phyloP scores from a whole-genome alignment of 345 rosid genomes.

The Syzygium oleosum region DNA sequence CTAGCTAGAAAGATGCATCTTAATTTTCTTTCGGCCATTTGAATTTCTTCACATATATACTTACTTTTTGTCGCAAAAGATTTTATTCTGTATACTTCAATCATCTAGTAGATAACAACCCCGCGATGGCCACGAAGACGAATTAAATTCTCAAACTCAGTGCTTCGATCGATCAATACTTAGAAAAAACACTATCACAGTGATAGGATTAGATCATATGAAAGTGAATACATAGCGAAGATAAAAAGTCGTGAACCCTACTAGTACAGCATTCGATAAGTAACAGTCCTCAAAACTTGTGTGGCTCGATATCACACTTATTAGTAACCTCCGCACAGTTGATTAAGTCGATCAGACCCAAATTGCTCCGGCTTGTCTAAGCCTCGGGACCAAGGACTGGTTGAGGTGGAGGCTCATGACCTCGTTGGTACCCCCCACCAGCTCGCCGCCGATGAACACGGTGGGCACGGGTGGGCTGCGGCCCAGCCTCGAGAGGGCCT shows the following conservation, averaged over 20 bases:
- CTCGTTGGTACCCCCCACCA: constrained; percentile 81
- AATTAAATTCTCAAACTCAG: not conserved
- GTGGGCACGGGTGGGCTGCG: constrained; percentile 61
- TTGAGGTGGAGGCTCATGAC: constrained; percentile 84
- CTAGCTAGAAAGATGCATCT: not conserved
- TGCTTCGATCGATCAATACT: too few species aligned
- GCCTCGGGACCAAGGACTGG: constrained; percentile 69
- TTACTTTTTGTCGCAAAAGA: too few species aligned
- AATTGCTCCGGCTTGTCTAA: constrained; percentile 66
- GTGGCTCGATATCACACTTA: not conserved
- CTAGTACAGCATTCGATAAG: not conserved
- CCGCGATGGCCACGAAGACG: not conserved
- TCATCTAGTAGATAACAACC: too few species aligned
- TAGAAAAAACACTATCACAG: too few species aligned
- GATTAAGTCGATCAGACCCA: constrained; percentile 50
- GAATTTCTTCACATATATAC: not conserved
- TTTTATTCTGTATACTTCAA: too few species aligned
- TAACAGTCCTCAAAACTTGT: not conserved
- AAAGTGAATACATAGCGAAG: not conserved
- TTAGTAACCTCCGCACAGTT: not conserved
- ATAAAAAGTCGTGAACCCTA: not conserved
- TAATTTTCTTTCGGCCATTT: not conserved
- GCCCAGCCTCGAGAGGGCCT: constrained; percentile 60
- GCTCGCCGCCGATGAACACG: constrained; percentile 74
- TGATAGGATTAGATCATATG: not conserved